A percentile compares a stretch with the other conserved stretches of the same genome.
These are phyloP conservation scores for Claviceps citrina DNA, from an alignment of 2,329 filamentous ascomycete genomes.

Conservation along the genomic window DNA sequence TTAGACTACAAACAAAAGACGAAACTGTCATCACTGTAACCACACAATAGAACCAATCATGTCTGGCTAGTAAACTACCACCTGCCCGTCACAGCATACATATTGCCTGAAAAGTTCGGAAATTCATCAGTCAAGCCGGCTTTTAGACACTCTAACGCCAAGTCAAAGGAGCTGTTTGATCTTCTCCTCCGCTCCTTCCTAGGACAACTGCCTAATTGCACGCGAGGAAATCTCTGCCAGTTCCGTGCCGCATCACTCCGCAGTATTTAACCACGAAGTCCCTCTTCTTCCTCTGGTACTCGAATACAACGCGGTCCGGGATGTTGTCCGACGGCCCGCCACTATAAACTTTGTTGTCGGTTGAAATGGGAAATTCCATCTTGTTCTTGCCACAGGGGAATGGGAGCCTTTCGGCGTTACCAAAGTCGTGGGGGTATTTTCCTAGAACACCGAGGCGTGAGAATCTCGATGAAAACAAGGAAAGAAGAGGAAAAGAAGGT, in stretches of 20 bases:
- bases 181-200: too few relatives aligned
- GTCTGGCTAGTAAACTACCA: too few relatives aligned
- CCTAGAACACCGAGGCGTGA: neutral
- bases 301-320: conserved; percentile 1
- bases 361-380: conserved; percentile 1
- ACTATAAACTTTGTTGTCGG: neutral
- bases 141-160: too few relatives aligned
- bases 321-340: neutral
- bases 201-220: conserved; percentile 7
- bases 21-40: too few relatives aligned
- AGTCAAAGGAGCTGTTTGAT: too few relatives aligned
- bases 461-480: too few relatives aligned
- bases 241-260: conserved; percentile 1
- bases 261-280: neutral
- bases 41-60: too few relatives aligned
- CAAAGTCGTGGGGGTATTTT: neutral
- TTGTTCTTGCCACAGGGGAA: neutral
- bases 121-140: too few relatives aligned
- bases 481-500: neutral
- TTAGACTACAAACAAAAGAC: too few relatives aligned
- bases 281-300: neutral
- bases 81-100: too few relatives aligned
- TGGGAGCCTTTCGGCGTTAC: neutral
- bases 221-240: neutral
- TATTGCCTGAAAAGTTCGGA: too few relatives aligned